Percentiles rank a stretch among this genome's conserved stretches.
Conservation (phyloP, 1,139 yeast genomes). For the Magnusiomyces ingens region DNA sequence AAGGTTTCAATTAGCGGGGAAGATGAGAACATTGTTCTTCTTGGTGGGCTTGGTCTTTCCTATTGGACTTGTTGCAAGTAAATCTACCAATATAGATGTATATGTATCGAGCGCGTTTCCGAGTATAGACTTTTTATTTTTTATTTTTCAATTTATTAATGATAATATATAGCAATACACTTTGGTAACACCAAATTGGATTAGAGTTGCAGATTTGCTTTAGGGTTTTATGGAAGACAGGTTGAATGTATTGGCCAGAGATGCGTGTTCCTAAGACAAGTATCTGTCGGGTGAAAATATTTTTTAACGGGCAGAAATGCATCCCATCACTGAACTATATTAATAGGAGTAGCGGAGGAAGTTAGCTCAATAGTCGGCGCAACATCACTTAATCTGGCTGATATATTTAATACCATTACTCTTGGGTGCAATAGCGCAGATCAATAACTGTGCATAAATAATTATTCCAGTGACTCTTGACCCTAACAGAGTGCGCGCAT, state of each 20-base stretch:
- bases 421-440: no score
- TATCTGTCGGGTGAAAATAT: background rate
- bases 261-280: background rate
- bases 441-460: no score
- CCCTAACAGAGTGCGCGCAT: no score
- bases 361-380: no score
- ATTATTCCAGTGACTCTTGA: no score
- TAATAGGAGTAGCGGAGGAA: no score
- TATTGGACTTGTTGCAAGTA: conserved; percentile 17
- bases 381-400: no score
- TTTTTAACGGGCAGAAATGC: background rate
- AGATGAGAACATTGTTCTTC: conserved; percentile 8
- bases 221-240: background rate
- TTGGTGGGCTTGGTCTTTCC: conserved; percentile 32
- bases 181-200: background rate
- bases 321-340: background rate
- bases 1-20: conserved; percentile 1
- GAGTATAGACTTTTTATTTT: background rate
- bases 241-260: background rate
- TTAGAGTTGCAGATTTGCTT: no score
- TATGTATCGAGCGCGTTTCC: background rate
- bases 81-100: background rate
- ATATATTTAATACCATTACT: no score
- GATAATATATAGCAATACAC: background rate
- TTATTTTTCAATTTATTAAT: background rate